Evolutionary conservation across 768 basidiomycete genomes (phyloP), one percentile per base, ranked within the genome.

Genomic region (Tylopilus felleus): DNA sequence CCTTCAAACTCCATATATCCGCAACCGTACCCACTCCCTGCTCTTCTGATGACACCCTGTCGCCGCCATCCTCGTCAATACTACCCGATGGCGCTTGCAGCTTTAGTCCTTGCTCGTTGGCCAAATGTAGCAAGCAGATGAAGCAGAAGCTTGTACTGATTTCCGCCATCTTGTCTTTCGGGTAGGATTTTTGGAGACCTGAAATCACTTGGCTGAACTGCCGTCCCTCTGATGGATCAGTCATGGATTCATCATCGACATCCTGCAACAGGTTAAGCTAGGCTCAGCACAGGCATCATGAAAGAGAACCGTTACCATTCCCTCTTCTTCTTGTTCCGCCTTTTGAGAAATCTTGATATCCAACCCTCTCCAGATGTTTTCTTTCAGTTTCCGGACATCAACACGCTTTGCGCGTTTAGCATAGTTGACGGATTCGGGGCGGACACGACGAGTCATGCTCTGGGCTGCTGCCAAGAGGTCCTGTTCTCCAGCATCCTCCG

Each of bases 61-160:
- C 66, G 55, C 70, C 57, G 47, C 67, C 62, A 43, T 74, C 62
- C 60, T 75, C 51, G 41, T 76, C 58, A 64, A 61, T 29, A 69
- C 68, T 82, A 31, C 16, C 58, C 29, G 74, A 60, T 14, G 75
- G 63, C 43, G 82, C 71, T 70, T 85, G 88, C 33, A 99, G 80
- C 66, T 88, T 89, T 46, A 98, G 77, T 2, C 96, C 97, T 64
- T 93, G 90, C 73, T 98, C 97, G 67, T 99, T 98, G 17, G 96
- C 96, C 41, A 98, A 74, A 74, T 98, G 97, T 17, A 99, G 75
- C 23, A 98, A 75, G 65, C 97, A 98, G 69, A 98, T 99, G 76
- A 98, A 99, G 70, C 96, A 98, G 84, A 96, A 98, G 59, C 93
- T 96, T 16, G 97, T 98, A 69, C 94, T 97, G 67, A 98, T 97